Evolutionary conservation across 1,284 basidiomycete genomes (phyloP), one percentile per base, ranked within the genome.

Genomic region (Pseudozyma sp.): DNA sequence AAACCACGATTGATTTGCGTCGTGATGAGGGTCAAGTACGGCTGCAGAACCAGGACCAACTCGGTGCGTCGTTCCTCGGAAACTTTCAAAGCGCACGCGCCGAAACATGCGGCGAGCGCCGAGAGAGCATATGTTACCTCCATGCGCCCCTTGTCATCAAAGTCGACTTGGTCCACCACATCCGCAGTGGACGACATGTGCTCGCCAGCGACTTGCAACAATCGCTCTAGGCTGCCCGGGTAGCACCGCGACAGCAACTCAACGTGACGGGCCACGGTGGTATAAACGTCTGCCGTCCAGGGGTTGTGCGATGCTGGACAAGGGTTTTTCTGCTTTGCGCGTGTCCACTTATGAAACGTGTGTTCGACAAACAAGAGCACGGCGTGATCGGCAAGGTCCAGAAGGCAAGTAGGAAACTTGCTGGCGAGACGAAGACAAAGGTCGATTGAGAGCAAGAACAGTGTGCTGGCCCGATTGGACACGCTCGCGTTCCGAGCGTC

Each of bases 271-370:
- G 61, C 45, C 14, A 65, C 19, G 25, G 53, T 43, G 3, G 40
- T n/a, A 52, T 65, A 70, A 18, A 48, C 45, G 10, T 70, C 49
- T 1, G 58, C 31, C 31, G 68, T 54, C 45, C 44, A 51, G 25
- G 68, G 47, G 51, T 51, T 60, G 3, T 65, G 49, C 36, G 56
- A 25, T 2, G 58, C 47, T 1, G 68, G 62, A 7, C n/a, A 25
- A 3, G 55, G 5, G 13, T 49, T 19, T 6, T 43, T 57, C 19
- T 65, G 68, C 68, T 65, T 70, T 21, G 62, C 62, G 35, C 62
- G 61, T 11, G 66, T 70, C 71, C 71, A 74, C 13, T 43, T 39
- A 42, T 74, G 71, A 9, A 54, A 54, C n/a, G 62, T 21, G 49
- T 69, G 61, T 49, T 74, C 62, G 52, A 45, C 47, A 16, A 74